Conservation (phyloP, 371 early-diverging fungal genomes). For the Syncephalastrum monosporum region DNA sequence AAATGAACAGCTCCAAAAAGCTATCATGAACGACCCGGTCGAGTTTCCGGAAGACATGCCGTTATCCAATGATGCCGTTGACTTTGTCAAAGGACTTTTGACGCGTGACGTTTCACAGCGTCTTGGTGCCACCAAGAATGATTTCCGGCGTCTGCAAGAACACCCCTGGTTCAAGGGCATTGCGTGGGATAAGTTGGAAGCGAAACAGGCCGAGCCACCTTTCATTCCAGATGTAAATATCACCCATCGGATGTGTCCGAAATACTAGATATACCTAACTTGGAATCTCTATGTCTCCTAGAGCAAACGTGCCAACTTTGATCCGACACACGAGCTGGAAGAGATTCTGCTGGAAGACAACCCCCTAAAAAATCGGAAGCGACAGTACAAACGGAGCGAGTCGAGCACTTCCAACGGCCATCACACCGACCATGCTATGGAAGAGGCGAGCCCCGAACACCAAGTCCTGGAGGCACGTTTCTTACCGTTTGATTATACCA, state of each 20-base stretch:
- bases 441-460: slow-evolving; percentile 29
- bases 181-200: slow-evolving; percentile 55
- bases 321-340: slow-evolving; percentile 94
- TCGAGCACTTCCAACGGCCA: slow-evolving; percentile 22
- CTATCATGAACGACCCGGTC: slow-evolving; percentile 61
- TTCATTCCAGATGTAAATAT: slow-evolving; percentile 62
- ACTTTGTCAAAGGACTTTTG: slow-evolving; percentile 56
- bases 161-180: slow-evolving; percentile 64
- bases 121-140: slow-evolving; percentile 58
- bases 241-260: neutral
- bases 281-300: slow-evolving; percentile 21
- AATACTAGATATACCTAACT: neutral
- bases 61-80: slow-evolving; percentile 55
- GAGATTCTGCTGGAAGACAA: slow-evolving; percentile 93
- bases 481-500: slow-evolving; percentile 61
- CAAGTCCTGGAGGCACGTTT: slow-evolving; percentile 68
- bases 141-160: slow-evolving; percentile 46
- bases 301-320: slow-evolving; percentile 81
- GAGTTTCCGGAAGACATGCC: slow-evolving; percentile 57
- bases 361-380: slow-evolving; percentile 66
- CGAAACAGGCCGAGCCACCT: slow-evolving; percentile 60
- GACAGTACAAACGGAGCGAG: slow-evolving; percentile 27
- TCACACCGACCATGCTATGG: slow-evolving; percentile 12
- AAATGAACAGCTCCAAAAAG: slow-evolving; percentile 70
- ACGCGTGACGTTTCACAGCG: slow-evolving; percentile 60